Evolutionary conservation across 495 filamentous ascomycete genomes (phyloP), one percentile per base, ranked within the genome.

Genomic region (Durotheca rogersii): DNA sequence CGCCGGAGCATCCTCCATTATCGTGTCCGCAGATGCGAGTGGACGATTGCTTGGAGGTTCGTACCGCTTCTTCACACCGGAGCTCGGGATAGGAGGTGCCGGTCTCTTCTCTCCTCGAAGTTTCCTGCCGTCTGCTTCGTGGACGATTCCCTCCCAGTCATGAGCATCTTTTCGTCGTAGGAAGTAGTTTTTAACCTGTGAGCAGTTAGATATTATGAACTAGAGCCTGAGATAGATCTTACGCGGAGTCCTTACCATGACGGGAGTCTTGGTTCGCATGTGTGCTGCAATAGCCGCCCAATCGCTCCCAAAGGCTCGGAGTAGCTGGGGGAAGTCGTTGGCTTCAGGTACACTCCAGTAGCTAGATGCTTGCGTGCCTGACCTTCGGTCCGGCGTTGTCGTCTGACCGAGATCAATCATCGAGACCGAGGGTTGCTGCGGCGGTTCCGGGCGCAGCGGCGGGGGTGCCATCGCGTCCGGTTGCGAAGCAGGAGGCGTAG

Each of bases 321-420:
- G 73, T 41, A 91, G 70, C 18, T 75, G 77, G 0, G 83, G 83
- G 62, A 98, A 97, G 63, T 96, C 89, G 16, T 73, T 82, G 21
- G 86, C 80, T 66, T 98, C 93, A 1, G 87, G 85, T 18, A 97
- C 93, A 53, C 92, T 96, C 93, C 93, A 98, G 67, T 98, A 98
- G 64, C 93, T 96, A 1, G 89, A 95, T 5, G 89, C 82, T 44
- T 78, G 65, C 4, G 76, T 72, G n/a, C 75, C 74, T 30, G 79
- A 67, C 44, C 62, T 71, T 27, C 71, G 75, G 27, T 76, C 73
- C 15, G 68, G 61, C 21, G 61, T 68, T 6, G 61, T 36, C 18
- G 70, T 34, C 34, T 60, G 67, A 7, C 69, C 33, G 56, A 76
- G 57, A 49, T 77, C 70, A 50, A 76, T 70, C 6, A 65, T 65